A percentile compares a stretch with the other conserved stretches of the same genome.
These are phyloP conservation scores for Neurospora sp. DNA, from an alignment of 495 filamentous ascomycete species.

Conservation along the genomic window DNA sequence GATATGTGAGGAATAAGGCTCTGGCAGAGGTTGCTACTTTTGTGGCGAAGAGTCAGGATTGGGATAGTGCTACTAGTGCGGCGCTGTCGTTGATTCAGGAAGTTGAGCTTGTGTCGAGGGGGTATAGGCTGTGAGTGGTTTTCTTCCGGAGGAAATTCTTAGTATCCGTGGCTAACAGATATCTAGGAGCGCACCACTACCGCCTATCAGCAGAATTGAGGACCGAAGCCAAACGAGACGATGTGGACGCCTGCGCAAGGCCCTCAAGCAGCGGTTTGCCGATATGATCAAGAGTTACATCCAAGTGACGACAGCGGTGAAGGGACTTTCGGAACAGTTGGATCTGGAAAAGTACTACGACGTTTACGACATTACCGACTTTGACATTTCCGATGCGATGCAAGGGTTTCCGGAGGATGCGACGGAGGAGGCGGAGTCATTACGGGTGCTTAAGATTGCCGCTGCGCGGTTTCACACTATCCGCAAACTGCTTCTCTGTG, in stretches of 20 bases:
- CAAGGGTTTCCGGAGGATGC: slow-evolving; percentile 49
- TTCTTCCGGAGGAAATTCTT: background rate
- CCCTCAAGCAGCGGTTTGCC: slow-evolving; percentile 56
- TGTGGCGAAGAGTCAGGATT: slow-evolving; percentile 66
- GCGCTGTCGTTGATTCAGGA: slow-evolving; percentile 87
- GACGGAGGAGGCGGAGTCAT: slow-evolving; percentile 60
- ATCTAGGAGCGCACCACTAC: slow-evolving; percentile 68
- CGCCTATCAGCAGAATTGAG: slow-evolving; percentile 75
- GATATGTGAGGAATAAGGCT: slow-evolving; percentile 69
- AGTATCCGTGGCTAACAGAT: slow-evolving; percentile 26
- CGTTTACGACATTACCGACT: slow-evolving; percentile 78
- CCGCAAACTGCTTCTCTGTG: slow-evolving; percentile 76
- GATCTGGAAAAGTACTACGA: slow-evolving; percentile 86
- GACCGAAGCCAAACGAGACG: slow-evolving; percentile 66
- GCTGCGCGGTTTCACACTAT: slow-evolving; percentile 71
- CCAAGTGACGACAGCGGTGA: slow-evolving; percentile 53
- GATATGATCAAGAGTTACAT: slow-evolving; percentile 61
- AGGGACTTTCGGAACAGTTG: slow-evolving; percentile 60
- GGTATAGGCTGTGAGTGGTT: slow-evolving; percentile 73
- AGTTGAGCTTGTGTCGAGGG: slow-evolving; percentile 88
- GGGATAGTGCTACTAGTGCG: slow-evolving; percentile 70
- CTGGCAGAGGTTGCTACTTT: slow-evolving; percentile 64
- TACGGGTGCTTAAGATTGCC: slow-evolving; percentile 68
- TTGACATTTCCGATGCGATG: slow-evolving; percentile 61
- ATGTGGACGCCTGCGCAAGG: slow-evolving; percentile 67